Base-by-base conservation (phyloP, 2,329 filamentous ascomycete species). In the Cercospora sp. region DNA sequence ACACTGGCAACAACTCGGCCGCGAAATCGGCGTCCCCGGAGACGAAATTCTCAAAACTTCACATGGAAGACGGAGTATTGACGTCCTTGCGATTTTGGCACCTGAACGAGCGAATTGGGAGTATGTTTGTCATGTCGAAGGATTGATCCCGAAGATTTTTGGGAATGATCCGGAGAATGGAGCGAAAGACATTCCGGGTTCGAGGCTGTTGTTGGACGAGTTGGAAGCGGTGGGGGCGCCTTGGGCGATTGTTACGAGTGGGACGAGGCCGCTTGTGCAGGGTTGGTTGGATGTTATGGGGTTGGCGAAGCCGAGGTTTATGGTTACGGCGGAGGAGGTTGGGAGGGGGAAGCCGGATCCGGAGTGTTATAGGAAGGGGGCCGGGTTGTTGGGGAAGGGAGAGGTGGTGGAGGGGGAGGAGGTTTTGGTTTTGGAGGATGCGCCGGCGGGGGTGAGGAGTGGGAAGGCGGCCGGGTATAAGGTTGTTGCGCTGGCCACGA, bases 21-120 rank as follows among this genome's bases (percentile, higher is more conserved):
- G 87, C 9, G 92, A 97, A 78, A 90, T 98, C 75, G 92, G 92
- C 26, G 90, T 97, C 24, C 88, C 92, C 72, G 91, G 92, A n/a
- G 85, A 90, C 59, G 68, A 71, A 37, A 98, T 99, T 74, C 86
- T 98, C 28, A 87, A 92, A 75, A 97, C 93, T 9, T 97, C 93
- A 5, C 95, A 99, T 80, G 95, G 95, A 70, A 88, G 94, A 68
- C 85, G 95, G 67, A 93, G 89, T 73, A 97, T 98, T 76, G 95
- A 99, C 75, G 89, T 91, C 2, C 85, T 99, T 67, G 87, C 87
- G 78, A 83, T 94, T 30, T 87, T 97, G 67, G 90, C 92, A 70
- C 91, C 93, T 16, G 89, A 91, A 74, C 92, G 93, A 78, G 95
- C 95, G 51, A 97, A 90, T 74, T 94, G 91, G 93, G 93, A 97